Evolutionary conservation across 768 basidiomycete genomes (phyloP), one percentile per base, ranked within the genome.

Genomic region (Crepidotus variabilis): DNA sequence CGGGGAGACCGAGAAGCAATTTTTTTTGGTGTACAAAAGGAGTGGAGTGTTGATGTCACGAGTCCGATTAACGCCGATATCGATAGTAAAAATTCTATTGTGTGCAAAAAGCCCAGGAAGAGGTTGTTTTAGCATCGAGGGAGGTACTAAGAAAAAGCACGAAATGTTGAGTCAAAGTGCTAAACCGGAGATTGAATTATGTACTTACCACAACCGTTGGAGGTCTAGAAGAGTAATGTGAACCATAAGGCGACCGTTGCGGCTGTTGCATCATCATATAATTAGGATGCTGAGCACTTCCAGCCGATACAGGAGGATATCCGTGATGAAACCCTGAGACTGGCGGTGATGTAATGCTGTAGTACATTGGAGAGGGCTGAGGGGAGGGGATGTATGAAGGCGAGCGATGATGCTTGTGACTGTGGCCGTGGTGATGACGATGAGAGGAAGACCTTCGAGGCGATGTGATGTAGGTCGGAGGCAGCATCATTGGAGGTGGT

Each of bases 201-300:
- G 50, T 56, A 63, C 68, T 61, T 52, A 71, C 69, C 59, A 68
- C 61, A 47, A 65, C 49, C 4, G 65, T 63, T 47, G 62, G 60
- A 22, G 60, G 60, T 43, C 57, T 59, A 13, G 39, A 28, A 28
- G 28, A 43, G 39, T 43, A 43, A 20, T 43, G 39, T 16, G 51
- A 33, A 53, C 53, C 39, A 47, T 48, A 50, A 45, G 61, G 59
- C n/a, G 54, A 33, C 11, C 45, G 36, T 23, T 46, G 57, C 5
- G 56, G 62, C 13, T 56, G 65, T 11, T 54, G 65, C 65, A 66
- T 61, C 60, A 63, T 59, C 52, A 64, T 52, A 52, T 63, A 69
- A 50, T 68, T 65, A 36, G 58, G 61, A 49, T 60, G 62, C 11
- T 43, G 52, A 34, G 46, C 28, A 18, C 54, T 39, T 22, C 58